A percentile compares a stretch with the other conserved stretches of the same genome.
phyloP scores from a whole-genome alignment of 352 stramenopile species.

The Pythium plurisporium region DNA sequence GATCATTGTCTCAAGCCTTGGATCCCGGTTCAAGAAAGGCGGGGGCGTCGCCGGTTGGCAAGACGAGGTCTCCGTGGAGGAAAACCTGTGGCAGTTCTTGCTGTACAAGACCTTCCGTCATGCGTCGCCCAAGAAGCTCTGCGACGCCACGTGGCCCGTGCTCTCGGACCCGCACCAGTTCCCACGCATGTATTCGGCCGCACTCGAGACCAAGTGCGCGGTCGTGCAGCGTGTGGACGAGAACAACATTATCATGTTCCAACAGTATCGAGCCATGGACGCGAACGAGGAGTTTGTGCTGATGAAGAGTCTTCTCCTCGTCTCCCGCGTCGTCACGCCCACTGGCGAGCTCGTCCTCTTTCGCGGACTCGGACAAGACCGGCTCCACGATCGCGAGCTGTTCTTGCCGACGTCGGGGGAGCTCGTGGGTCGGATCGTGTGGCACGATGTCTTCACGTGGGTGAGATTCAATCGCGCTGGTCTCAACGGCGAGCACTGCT shows the following conservation, averaged over 20 bases:
- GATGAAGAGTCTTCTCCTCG: slow-evolving; percentile 26
- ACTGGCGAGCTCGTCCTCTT: slow-evolving; percentile 19
- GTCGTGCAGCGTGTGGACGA: slow-evolving; percentile 32
- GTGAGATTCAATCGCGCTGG: slow-evolving; percentile 30
- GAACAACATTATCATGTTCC: slow-evolving; percentile 26
- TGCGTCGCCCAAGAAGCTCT: background rate
- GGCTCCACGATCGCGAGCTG: slow-evolving; percentile 25
- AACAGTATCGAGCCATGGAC: slow-evolving; percentile 26
- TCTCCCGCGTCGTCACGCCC: slow-evolving; percentile 1
- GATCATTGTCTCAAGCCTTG: background rate
- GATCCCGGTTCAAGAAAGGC: background rate
- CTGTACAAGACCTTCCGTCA: slow-evolving; percentile 19
- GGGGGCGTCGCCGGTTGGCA: slow-evolving; percentile 20
- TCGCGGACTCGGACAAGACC: slow-evolving; percentile 30
- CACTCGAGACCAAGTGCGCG: slow-evolving; percentile 19
- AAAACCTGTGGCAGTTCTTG: slow-evolving; percentile 21
- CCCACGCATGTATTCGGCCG: slow-evolving; percentile 19
- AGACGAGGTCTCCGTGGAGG: slow-evolving; percentile 18
- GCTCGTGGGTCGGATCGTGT: slow-evolving; percentile 14
- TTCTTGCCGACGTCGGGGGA: slow-evolving; percentile 15
- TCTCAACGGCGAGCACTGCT: slow-evolving; percentile 27
- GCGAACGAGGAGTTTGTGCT: slow-evolving; percentile 18
- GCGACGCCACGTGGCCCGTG: slow-evolving; percentile 10
- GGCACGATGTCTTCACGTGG: slow-evolving; percentile 27
- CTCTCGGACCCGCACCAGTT: slow-evolving; percentile 15